Evolutionary conservation across 495 filamentous ascomycete species (phyloP).

Genomic region (Articulospora tetracladia): DNA sequence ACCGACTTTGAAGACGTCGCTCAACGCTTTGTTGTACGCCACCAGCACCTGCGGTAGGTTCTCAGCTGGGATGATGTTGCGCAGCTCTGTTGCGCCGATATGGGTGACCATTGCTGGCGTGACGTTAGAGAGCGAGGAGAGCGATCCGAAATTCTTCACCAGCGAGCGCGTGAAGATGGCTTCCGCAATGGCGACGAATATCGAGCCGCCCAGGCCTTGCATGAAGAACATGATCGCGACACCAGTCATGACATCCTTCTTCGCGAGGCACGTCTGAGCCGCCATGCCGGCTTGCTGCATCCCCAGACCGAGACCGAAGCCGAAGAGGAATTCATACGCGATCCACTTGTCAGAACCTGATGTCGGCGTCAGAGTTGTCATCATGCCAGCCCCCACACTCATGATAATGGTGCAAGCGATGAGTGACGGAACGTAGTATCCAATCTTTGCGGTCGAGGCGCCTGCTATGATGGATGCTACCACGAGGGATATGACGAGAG

Average conservation of each 20-base stretch:
- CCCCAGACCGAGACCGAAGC: slow-evolving; percentile 68
- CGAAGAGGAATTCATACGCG: slow-evolving; percentile 66
- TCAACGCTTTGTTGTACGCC: slow-evolving; percentile 30
- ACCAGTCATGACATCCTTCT: slow-evolving; percentile 54
- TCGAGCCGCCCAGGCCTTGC: slow-evolving; percentile 57
- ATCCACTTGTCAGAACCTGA: slow-evolving; percentile 56
- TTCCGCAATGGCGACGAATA: slow-evolving; percentile 60
- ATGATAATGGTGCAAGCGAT: slow-evolving; percentile 47
- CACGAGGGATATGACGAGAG: slow-evolving; percentile 50
- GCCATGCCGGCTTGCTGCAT: slow-evolving; percentile 66
- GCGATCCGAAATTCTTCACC: slow-evolving; percentile 31
- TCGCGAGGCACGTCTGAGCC: slow-evolving; percentile 47
- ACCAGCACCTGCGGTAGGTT: slow-evolving; percentile 18
- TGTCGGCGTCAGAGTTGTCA: slow-evolving; percentile 54
- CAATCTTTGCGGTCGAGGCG: slow-evolving; percentile 45
- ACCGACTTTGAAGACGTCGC: slow-evolving; percentile 24
- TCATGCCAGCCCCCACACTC: slow-evolving; percentile 56
- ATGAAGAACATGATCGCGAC: slow-evolving; percentile 58
- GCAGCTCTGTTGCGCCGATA: slow-evolving; percentile 43
- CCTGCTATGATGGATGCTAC: slow-evolving; percentile 47
- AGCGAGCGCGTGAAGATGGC: slow-evolving; percentile 57
- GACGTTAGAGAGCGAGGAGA: slow-evolving; percentile 26
- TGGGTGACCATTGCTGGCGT: slow-evolving; percentile 41
- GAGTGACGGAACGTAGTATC: slow-evolving; percentile 66
- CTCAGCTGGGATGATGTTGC: slow-evolving; percentile 17